These are phyloP conservation scores for California macrophylla DNA, from an alignment of 441 rosid genomes.

Conservation along the genomic window DNA sequence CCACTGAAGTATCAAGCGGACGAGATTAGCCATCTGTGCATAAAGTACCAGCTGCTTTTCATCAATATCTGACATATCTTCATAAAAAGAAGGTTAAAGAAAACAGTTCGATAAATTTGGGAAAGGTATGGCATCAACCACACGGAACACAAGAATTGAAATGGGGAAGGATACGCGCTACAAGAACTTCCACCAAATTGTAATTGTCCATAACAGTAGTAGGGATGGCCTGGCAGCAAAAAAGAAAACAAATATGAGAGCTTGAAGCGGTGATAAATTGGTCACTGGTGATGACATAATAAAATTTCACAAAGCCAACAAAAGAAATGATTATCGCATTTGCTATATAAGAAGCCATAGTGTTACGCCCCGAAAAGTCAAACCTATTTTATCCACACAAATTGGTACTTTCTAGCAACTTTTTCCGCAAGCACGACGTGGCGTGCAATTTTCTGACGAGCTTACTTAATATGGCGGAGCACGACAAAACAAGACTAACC, in stretches of 20 bases:
- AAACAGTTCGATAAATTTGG: constrained; percentile 11
- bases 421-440: too few relatives aligned
- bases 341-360: neutral
- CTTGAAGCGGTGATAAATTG: neutral
- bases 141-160: constrained; percentile 14
- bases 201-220: constrained; percentile 47
- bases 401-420: too few relatives aligned
- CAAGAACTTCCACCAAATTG: constrained; percentile 64
- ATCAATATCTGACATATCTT: constrained; percentile 67
- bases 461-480: too few relatives aligned
- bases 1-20: constrained; percentile 61
- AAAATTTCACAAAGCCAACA: neutral
- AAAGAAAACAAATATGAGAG: constrained; percentile 9
- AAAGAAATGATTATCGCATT: neutral
- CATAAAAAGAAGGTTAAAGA: constrained; percentile 33
- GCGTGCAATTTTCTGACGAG: too few relatives aligned
- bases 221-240: constrained; percentile 44
- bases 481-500: too few relatives aligned
- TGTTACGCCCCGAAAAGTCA: too few relatives aligned
- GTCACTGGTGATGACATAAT: neutral
- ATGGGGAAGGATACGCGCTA: constrained; percentile 65
- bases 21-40: constrained; percentile 94
- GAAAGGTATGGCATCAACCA: constrained; percentile 4
- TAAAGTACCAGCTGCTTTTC: constrained; percentile 78
- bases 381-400: too few relatives aligned